Base-by-base conservation (phyloP, 163 green algal species). In the Chlamydomonas reinhardtii region DNA sequence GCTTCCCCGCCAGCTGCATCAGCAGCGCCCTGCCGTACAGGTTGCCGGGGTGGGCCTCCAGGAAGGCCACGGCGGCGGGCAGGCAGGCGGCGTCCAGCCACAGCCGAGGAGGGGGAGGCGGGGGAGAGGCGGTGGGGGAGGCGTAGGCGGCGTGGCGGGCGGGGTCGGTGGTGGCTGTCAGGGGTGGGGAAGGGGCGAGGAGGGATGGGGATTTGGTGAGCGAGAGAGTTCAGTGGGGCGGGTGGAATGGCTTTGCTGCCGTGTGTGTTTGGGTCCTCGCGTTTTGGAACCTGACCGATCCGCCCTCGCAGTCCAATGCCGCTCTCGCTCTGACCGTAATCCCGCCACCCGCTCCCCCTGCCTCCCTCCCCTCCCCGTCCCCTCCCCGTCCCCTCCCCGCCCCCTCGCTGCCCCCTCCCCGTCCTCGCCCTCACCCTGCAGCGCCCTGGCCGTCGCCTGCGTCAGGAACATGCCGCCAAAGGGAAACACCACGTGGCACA, bases 21-120 rank as follows among this genome's bases (percentile, higher is more conserved):
- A 84, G 65, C 27, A 84, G 37, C 29, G 77, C 77, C 77, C 77
- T 84, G 76, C 76, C 76, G 76, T 84, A 75, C 76, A 74, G 65
- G 65, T 84, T 74, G 22, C 76, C 76, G 4, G 76, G 76, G 64
- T 84, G 61, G 0, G 62, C 64, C 76, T 75, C 64, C 43, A 69
- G 29, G 59, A 75, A 74, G 39, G 76, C 64, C 17, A 52, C 76
- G 29, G 76, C 76, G 22, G 64, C 76, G 25, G 39, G 64, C 76
- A 84, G 37, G 25, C 35, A 64, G 22, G 73, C 75, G 9, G 31
- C 59, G 56, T 83, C 75, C 59, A 83, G 75, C 34, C 59, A 73
- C 35, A 83, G 75, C 17, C 35, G 39, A 2, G 27, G 39, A 2
- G 19, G 31, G 20, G 74, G 48, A 0, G 19, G 19, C 16, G n/a